Evolutionary conservation across 2,329 filamentous ascomycete genomes (phyloP), one percentile per base, ranked within the genome.

Genomic region (Monosporascus sp.): DNA sequence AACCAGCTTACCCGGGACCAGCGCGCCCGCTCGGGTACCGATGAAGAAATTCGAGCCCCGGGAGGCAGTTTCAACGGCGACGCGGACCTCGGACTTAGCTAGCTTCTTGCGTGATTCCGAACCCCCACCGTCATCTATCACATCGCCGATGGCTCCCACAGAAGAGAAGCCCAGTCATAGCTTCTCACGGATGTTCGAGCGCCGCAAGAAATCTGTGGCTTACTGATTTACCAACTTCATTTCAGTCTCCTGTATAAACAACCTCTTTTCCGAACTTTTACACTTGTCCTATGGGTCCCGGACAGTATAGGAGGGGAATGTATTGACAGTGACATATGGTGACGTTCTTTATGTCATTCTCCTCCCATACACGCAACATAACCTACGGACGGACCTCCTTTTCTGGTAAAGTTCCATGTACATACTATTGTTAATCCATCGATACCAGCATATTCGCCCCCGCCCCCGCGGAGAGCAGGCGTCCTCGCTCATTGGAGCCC

Each of bases 31-130:
- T 22, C 74, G 78, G 26, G 74, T 78, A 11, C 73, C 76, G 1
- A 80, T 79, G 77, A 85, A 80, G 70, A 79, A 70, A 61, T 85
- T 79, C 61, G 79, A 83, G 65, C 77, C 81, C 3, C 75, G 80
- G 46, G 81, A 84, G 5, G 71, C 80, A 3, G 70, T 73, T 37
- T 65, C 68, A n/a, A 59, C 68, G 3, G 68, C 67, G 7, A 70
- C 70, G n/a, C 70, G 72, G 46, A 91, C 86, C 2, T 79, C 80
- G 18, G 88, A 91, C 49, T 70, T 93, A 45, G 88, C 89, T 1
- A 82, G 84, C 50, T 93, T 93, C 67, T 72, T 94, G 35, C 81
- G 79, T 51, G 83, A 84, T 62, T 88, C 86, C 15, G 85, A 78
- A 37, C 87, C 88, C 3, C 84, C 86, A 2, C 75, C 77, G 15